Conservation (phyloP, 1,284 basidiomycete species). For the Ceratobasidium sp. region DNA sequence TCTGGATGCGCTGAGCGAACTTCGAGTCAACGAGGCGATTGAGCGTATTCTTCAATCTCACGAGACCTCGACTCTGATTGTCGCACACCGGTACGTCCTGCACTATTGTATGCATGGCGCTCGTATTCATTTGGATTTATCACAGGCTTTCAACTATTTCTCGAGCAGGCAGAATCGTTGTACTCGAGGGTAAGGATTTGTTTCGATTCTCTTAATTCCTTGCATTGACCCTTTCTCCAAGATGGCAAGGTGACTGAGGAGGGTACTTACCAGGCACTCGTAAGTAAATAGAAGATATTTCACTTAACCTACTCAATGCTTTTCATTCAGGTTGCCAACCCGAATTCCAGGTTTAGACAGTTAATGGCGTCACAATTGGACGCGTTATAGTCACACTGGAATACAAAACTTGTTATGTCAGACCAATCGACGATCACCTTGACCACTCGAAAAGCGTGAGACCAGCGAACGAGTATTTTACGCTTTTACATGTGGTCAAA, state of each 20-base stretch:
- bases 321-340: constrained; percentile 63
- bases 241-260: constrained; percentile 85
- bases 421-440: too few relatives aligned
- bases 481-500: too few relatives aligned
- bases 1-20: constrained; percentile 89
- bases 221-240: constrained; percentile 48
- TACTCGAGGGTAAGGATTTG: constrained; percentile 73
- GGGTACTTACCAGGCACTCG: constrained; percentile 83
- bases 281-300: constrained; percentile 53
- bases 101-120: too few relatives aligned
- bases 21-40: constrained; percentile 90
- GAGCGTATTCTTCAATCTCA: constrained; percentile 82
- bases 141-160: constrained; percentile 81
- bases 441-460: too few relatives aligned
- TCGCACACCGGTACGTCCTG: constrained; percentile 77
- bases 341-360: constrained; percentile 78
- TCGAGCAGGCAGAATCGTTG: constrained; percentile 84
- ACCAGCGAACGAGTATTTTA: too few relatives aligned
- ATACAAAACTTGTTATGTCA: too few relatives aligned
- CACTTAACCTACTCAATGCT: background rate
- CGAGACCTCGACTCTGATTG: constrained; percentile 87
- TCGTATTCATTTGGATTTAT: too few relatives aligned
- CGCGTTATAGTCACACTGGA: constrained; percentile 56
- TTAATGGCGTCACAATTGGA: constrained; percentile 89
- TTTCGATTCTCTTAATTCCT: background rate